Evolutionary conservation across 805 yeast genomes (phyloP).

Genomic region (Pichia rugopelliculosa): DNA sequence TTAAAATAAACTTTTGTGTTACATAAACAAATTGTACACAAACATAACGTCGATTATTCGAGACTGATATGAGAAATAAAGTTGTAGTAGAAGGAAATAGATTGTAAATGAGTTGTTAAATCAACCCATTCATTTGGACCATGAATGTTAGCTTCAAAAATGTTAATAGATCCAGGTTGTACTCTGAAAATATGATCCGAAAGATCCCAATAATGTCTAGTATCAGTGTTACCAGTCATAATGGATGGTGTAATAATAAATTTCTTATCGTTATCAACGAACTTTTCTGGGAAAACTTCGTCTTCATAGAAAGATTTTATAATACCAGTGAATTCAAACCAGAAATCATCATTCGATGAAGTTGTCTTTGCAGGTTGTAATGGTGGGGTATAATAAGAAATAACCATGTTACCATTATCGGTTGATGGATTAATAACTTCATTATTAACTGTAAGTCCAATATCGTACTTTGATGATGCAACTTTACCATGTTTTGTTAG

Average conservation of each 20-base stretch:
- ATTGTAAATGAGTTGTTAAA: slow-evolving; percentile 52
- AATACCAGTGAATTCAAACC: slow-evolving; percentile 57
- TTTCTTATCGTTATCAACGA: slow-evolving; percentile 10
- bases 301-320: slow-evolving; percentile 58
- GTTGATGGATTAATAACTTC: slow-evolving; percentile 19
- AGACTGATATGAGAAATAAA: slow-evolving; percentile 11
- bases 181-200: slow-evolving; percentile 54
- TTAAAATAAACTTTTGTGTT: no score
- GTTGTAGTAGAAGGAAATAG: slow-evolving; percentile 33
- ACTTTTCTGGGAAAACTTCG: slow-evolving; percentile 24
- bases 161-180: slow-evolving; percentile 33
- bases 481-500: slow-evolving; percentile 24
- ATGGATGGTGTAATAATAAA: slow-evolving; percentile 47
- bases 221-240: slow-evolving; percentile 67
- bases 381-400: slow-evolving; percentile 13
- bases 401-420: slow-evolving; percentile 20
- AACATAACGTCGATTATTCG: neutral
- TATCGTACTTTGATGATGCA: slow-evolving; percentile 30
- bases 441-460: slow-evolving; percentile 32
- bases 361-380: slow-evolving; percentile 40
- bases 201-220: slow-evolving; percentile 54
- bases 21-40: neutral
- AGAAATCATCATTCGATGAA: slow-evolving; percentile 36
- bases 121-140: slow-evolving; percentile 56
- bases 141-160: slow-evolving; percentile 37